Conservation (phyloP, 257 asterid genomes). For the Nyctanthes arbortristis region DNA sequence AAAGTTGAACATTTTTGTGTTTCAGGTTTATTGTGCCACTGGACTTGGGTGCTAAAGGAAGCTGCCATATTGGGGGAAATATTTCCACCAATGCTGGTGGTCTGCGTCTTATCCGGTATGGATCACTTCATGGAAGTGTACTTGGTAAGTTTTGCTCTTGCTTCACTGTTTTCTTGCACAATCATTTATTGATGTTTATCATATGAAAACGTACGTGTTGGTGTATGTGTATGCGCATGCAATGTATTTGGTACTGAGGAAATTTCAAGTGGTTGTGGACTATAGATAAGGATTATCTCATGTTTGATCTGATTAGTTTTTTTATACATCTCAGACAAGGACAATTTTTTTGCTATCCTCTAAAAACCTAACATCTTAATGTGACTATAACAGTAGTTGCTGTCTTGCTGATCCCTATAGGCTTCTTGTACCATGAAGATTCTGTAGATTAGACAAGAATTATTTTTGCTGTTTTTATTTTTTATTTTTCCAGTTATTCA, state of each 20-base stretch:
- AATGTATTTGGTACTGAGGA: no score
- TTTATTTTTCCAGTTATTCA: not conserved
- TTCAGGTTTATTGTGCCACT: conserved; percentile 89
- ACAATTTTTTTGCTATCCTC: no score
- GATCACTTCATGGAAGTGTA: conserved; percentile 93
- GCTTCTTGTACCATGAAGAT: no score
- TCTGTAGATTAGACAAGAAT: not conserved
- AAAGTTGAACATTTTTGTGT: conserved; percentile 16
- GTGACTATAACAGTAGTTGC: no score
- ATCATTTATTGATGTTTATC: not conserved
- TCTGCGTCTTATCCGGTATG: conserved; percentile 91
- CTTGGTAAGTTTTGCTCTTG: conserved; percentile 61
- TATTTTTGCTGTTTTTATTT: no score
- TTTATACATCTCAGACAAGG: not conserved
- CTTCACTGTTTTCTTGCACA: not conserved
- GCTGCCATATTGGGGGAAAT: conserved; percentile 99
- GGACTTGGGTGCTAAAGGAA: conserved; percentile 99
- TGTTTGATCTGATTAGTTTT: not conserved
- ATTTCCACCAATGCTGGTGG: conserved; percentile 99
- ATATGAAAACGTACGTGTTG: not conserved
- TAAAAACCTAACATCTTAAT: not conserved
- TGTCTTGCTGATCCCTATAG: no score
- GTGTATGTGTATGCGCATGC: not conserved
- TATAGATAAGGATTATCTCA: not conserved
- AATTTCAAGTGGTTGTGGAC: not conserved